Conservation (phyloP, 2,329 filamentous ascomycete species). For the Herpotrichia juniperi region DNA sequence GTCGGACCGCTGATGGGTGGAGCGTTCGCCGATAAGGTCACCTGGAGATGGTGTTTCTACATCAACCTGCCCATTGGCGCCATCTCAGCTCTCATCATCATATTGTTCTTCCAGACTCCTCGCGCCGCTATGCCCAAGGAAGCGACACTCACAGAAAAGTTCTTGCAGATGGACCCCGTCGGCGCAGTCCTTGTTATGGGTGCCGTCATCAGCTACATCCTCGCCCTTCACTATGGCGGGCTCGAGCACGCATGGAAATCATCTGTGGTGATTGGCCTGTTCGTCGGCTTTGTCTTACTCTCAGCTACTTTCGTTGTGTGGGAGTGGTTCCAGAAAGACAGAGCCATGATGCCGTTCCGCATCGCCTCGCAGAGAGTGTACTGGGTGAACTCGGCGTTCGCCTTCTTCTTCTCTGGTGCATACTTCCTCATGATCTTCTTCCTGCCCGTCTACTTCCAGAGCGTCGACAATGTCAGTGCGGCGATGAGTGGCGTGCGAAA, state of each 20-base stretch:
- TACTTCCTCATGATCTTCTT: slow-evolving; percentile 52
- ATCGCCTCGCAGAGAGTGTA: slow-evolving; percentile 48
- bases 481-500: slow-evolving; percentile 49
- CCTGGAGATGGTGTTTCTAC: slow-evolving; percentile 54
- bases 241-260: slow-evolving; percentile 31
- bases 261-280: slow-evolving; percentile 51
- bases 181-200: slow-evolving; percentile 51
- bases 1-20: slow-evolving; percentile 51
- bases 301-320: slow-evolving; percentile 39
- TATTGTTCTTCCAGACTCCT: slow-evolving; percentile 48
- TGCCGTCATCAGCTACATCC: slow-evolving; percentile 48
- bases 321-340: slow-evolving; percentile 48
- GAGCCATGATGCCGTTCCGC: slow-evolving; percentile 47
- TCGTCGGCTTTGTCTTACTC: slow-evolving; percentile 54
- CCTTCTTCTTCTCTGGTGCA: slow-evolving; percentile 43
- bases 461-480: slow-evolving; percentile 41
- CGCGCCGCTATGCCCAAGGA: slow-evolving; percentile 26
- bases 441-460: slow-evolving; percentile 58
- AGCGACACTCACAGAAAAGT: slow-evolving; percentile 41
- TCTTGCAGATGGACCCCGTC: slow-evolving; percentile 53
- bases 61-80: slow-evolving; percentile 57
- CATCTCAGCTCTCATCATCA: slow-evolving; percentile 43
- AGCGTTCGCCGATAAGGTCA: slow-evolving; percentile 42
- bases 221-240: slow-evolving; percentile 56
- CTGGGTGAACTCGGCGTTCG: slow-evolving; percentile 38